phyloP scores from a whole-genome alignment of 2,329 filamentous ascomycete species.

The Fusarium mangiferae region DNA sequence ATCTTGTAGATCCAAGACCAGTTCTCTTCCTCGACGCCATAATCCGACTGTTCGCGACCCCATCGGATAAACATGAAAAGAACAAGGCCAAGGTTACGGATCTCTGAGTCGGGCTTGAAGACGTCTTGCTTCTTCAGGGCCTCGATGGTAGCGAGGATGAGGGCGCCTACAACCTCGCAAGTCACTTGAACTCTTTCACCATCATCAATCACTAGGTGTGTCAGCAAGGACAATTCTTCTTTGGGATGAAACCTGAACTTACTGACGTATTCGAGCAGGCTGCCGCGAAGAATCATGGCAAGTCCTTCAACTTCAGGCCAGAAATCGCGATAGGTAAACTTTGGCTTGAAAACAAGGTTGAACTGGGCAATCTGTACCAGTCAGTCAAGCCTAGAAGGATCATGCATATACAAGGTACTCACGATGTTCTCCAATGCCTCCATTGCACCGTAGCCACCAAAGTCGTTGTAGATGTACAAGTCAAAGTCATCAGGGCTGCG shows the following conservation, averaged over 20 bases:
- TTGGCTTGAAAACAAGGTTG: conserved; percentile 19
- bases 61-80: conserved; percentile 25
- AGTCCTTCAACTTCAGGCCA: conserved; percentile 42
- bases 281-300: conserved; percentile 16
- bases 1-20: neutral
- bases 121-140: conserved; percentile 18
- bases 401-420: neutral
- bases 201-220: conserved; percentile 15
- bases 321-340: conserved; percentile 23
- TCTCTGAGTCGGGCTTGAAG: conserved; percentile 24
- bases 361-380: conserved; percentile 49
- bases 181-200: neutral
- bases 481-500: conserved; percentile 51
- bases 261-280: conserved; percentile 11
- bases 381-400: neutral
- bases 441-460: conserved; percentile 51
- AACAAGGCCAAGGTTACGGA: conserved; percentile 30
- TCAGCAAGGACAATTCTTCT: neutral
- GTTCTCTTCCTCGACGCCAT: neutral
- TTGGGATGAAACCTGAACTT: neutral
- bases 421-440: conserved; percentile 55
- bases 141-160: conserved; percentile 23
- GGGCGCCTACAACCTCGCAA: conserved; percentile 25
- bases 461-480: conserved; percentile 58
- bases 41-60: neutral